These are phyloP conservation scores for Alloascoidea africana DNA, from an alignment of 805 yeast species.

Conservation along the genomic window DNA sequence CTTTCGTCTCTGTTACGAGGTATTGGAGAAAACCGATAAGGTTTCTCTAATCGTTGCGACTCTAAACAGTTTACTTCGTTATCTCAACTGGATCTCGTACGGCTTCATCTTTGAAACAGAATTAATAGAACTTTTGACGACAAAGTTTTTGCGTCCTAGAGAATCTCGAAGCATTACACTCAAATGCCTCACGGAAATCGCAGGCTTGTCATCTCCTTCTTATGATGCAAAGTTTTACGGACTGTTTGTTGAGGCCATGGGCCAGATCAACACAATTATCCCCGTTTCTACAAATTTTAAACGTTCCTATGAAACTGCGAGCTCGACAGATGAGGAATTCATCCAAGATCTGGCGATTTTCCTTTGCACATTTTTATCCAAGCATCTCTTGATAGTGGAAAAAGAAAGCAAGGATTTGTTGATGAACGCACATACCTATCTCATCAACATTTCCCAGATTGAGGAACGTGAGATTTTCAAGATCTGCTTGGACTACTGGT, in stretches of 20 bases:
- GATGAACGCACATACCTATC: constrained; percentile 60
- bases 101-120: constrained; percentile 85
- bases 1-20: constrained; percentile 85
- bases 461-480: constrained; percentile 95
- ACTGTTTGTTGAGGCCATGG: constrained; percentile 62
- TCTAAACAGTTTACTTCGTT: constrained; percentile 64
- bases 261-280: constrained; percentile 48
- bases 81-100: constrained; percentile 89
- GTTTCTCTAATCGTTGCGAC: constrained; percentile 78
- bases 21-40: constrained; percentile 76
- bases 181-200: constrained; percentile 87
- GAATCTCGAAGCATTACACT: constrained; percentile 75
- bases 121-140: constrained; percentile 52
- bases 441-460: constrained; percentile 73
- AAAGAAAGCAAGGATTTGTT: constrained; percentile 39
- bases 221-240: constrained; percentile 41
- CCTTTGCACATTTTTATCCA: constrained; percentile 67
- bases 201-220: constrained; percentile 43
- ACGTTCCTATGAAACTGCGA: constrained; percentile 57
- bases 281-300: constrained; percentile 64
- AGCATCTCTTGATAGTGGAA: constrained; percentile 48
- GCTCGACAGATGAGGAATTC: constrained; percentile 79
- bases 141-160: constrained; percentile 61
- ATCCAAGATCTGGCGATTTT: constrained; percentile 92
- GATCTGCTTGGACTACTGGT: constrained; percentile 93